A percentile compares a stretch with the other conserved stretches of the same genome.
Conservation (phyloP, 768 basidiomycete genomes). For the Sporobolomyces pararoseus region DNA sequence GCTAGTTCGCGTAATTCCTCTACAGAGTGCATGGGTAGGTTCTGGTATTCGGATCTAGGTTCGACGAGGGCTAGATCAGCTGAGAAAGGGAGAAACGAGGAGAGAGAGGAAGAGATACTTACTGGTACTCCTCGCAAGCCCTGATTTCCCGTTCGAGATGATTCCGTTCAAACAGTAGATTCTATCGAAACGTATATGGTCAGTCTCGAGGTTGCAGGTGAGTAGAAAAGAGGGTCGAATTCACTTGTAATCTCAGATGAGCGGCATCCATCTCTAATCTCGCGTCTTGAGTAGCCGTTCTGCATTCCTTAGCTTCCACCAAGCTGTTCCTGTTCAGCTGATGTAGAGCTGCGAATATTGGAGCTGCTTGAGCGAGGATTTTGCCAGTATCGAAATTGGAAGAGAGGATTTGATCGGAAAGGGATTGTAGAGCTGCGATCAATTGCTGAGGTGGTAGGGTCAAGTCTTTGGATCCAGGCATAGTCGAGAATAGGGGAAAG, state of each 20-base stretch:
- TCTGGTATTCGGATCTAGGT: constrained; percentile 80
- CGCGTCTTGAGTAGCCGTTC: constrained; percentile 67
- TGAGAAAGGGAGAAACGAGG: not conserved
- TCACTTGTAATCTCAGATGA: constrained; percentile 55
- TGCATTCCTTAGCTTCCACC: constrained; percentile 62
- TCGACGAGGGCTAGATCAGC: not conserved
- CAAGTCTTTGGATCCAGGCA: not conserved
- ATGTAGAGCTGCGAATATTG: constrained; percentile 70
- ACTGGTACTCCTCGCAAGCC: constrained; percentile 72
- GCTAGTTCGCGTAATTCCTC: constrained; percentile 68
- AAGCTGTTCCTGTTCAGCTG: constrained; percentile 71
- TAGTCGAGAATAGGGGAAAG: constrained; percentile 1
- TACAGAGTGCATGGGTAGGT: constrained; percentile 67
- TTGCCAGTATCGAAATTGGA: constrained; percentile 18
- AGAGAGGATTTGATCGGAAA: constrained; percentile 1
- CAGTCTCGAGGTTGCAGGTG: not conserved
- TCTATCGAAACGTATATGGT: constrained; percentile 57
- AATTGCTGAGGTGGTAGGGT: not conserved
- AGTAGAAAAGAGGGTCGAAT: not conserved
- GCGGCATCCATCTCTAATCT: constrained; percentile 87
- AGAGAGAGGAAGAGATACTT: constrained; percentile 1
- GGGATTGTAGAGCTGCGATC: constrained; percentile 4
- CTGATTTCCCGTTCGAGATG: constrained; percentile 88
- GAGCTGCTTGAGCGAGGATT: constrained; percentile 19
- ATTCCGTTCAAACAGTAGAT: constrained; percentile 79